Evolutionary conservation across 2,329 filamentous ascomycete genomes (phyloP), one percentile per base, ranked within the genome.

Genomic region (Cladosporium oxysporum): DNA sequence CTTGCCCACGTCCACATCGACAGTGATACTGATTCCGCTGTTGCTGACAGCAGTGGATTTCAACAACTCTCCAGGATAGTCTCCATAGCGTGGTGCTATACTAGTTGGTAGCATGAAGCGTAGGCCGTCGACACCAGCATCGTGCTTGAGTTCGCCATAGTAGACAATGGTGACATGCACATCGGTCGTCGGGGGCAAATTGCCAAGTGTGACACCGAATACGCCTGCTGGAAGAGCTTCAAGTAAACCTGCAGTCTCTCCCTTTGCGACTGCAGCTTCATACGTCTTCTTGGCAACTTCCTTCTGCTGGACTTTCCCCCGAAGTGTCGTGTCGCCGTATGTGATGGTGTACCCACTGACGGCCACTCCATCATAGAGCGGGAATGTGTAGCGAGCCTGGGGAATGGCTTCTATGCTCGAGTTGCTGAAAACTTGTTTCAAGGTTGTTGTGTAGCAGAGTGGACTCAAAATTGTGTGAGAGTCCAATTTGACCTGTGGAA

Each of bases 111-210:
- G 85, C 5, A 86, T 91, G 73, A 90, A 90, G 7, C 89, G 84
- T 29, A 90, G 80, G 6, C 88, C 88, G 71, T 92, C 88, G 3
- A 85, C 81, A 68, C 88, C 86, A 52, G 87, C 84, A 72, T 92
- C 89, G 69, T 91, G 88, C 77, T 91, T 91, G 63, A 92, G 81
- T 74, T 92, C 89, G 2, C 87, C 88, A 5, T 91, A 81, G 68
- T 90, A 91, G 0, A 81, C 85, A 64, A 92, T 85, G 12, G 88
- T 82, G 7, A 92, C 84, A 7, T 82, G 74, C 37, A 91, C 78
- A 37, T 80, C 83, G 18, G 84, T 83, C 0, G 81, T 82, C 0
- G 85, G 82, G 0, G 88, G 87, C 0, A 92, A 83, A 69, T 91
- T 91, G 11, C 89, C 90, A 0, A 93, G 78, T 0, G 83, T 87